phyloP scores from a whole-genome alignment of 768 basidiomycete species.

The Xerocomellus dryophilus region DNA sequence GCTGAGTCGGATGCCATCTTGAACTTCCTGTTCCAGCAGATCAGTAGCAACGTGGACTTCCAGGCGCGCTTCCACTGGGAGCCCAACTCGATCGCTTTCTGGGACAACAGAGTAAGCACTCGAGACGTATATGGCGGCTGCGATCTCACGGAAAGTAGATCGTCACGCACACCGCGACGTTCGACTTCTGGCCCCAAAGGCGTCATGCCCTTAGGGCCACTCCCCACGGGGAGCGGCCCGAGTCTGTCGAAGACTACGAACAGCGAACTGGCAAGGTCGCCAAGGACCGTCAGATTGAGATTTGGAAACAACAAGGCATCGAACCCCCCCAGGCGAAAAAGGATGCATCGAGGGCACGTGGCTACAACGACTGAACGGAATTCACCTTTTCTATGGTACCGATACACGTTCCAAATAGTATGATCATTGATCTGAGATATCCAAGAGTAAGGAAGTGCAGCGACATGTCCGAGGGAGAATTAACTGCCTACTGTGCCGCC shows the following conservation, averaged over 20 bases:
- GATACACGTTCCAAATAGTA: background rate
- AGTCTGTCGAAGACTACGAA: conserved; percentile 73
- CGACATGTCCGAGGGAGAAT: conserved; percentile 2
- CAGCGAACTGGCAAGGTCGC: conserved; percentile 59
- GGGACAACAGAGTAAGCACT: conserved; percentile 73
- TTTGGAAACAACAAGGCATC: conserved; percentile 67
- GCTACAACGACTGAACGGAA: conserved; percentile 56
- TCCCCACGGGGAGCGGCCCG: conserved; percentile 75
- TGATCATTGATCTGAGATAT: background rate
- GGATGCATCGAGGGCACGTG: conserved; percentile 39
- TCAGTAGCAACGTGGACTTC: conserved; percentile 67
- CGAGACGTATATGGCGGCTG: background rate
- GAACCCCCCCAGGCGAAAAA: conserved; percentile 34
- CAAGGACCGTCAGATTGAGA: conserved; percentile 68
- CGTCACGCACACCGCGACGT: conserved; percentile 75
- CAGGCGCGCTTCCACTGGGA: conserved; percentile 80
- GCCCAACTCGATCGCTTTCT: conserved; percentile 73
- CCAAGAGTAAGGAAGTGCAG: background rate
- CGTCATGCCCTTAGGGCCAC: conserved; percentile 80
- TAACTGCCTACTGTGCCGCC: background rate
- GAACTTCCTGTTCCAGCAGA: conserved; percentile 65
- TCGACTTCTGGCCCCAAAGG: conserved; percentile 76
- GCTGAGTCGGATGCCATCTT: conserved; percentile 76
- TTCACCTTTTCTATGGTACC: conserved; percentile 6
- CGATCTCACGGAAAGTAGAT: conserved; percentile 38